Evolutionary conservation across 2,329 filamentous ascomycete genomes (phyloP).

Genomic region (Fusarium dimerum): DNA sequence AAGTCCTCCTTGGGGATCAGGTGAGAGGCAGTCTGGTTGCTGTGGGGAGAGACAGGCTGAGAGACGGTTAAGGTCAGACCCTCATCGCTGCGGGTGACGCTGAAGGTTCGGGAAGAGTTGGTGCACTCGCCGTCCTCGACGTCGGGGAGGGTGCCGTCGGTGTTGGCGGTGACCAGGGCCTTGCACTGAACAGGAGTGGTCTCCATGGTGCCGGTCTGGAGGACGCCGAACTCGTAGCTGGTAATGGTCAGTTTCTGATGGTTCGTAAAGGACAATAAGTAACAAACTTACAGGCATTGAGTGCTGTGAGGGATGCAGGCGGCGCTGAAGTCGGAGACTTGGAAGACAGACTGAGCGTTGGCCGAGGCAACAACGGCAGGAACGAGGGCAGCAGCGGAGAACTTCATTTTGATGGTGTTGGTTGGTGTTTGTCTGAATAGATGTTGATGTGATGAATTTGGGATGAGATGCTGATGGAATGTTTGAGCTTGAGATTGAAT

Average conservation of each 20-base stretch:
- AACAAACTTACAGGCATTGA: constrained; percentile 11
- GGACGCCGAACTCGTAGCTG: constrained; percentile 17
- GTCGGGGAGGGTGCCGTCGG: constrained; percentile 30
- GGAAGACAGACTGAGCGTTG: constrained; percentile 1
- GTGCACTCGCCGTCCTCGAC: constrained; percentile 31
- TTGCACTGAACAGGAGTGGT: constrained; percentile 26
- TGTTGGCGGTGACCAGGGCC: constrained; percentile 17
- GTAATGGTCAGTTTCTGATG: no score
- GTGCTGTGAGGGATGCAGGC: constrained; percentile 9
- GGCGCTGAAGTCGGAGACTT: constrained; percentile 12
- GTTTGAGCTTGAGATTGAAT: no score
- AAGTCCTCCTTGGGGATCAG: constrained; percentile 29
- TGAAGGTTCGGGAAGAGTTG: constrained; percentile 32
- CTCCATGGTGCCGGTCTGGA: constrained; percentile 26
- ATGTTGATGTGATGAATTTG: neutral
- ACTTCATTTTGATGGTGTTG: constrained; percentile 19
- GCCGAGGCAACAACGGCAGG: constrained; percentile 9
- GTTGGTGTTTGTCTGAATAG: neutral
- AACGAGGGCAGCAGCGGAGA: constrained; percentile 13
- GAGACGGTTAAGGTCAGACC: constrained; percentile 31
- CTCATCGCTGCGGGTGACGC: constrained; percentile 20
- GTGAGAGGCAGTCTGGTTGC: constrained; percentile 29
- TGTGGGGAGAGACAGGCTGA: constrained; percentile 28
- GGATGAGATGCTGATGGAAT: neutral
- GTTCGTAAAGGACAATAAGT: no score